A percentile compares a stretch with the other conserved stretches of the same genome.
phyloP scores from a whole-genome alignment of 2,329 filamentous ascomycete genomes.

The Pyricularia grisea region DNA sequence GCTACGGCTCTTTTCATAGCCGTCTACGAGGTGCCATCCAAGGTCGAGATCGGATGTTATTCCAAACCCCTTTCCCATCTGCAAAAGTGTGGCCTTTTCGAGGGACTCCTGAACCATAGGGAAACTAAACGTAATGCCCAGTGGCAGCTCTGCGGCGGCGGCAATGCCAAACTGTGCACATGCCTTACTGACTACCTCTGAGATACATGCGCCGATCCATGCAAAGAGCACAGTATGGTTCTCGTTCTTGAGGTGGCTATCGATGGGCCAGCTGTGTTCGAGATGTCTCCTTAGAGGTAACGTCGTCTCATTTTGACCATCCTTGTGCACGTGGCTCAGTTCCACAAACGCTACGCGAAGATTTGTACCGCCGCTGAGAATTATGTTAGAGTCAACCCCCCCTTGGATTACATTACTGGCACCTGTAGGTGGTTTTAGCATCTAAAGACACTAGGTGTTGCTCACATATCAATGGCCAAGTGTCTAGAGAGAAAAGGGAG shows the following conservation, averaged over 20 bases:
- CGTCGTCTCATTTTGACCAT: conserved; percentile 7
- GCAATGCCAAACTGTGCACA: conserved; percentile 32
- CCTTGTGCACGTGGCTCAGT: conserved; percentile 27
- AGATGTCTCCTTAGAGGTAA: conserved; percentile 43
- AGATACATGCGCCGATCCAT: conserved; percentile 76
- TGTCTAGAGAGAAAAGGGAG: conserved; percentile 29
- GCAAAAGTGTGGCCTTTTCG: conserved; percentile 52
- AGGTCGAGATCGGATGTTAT: conserved; percentile 52
- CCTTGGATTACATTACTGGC: not conserved
- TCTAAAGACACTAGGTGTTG: conserved; percentile 7
- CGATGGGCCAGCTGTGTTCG: conserved; percentile 67
- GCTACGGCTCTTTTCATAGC: conserved; percentile 43
- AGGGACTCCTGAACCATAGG: conserved; percentile 57
- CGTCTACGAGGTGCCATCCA: conserved; percentile 45
- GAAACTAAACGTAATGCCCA: conserved; percentile 64
- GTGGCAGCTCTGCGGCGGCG: conserved; percentile 37
- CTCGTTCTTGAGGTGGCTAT: conserved; percentile 62
- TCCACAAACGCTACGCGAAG: conserved; percentile 60
- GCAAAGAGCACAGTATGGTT: conserved; percentile 66
- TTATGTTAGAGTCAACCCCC: conserved; percentile 8
- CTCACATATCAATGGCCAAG: conserved; percentile 58
- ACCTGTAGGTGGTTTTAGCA: not conserved
- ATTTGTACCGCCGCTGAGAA: conserved; percentile 54
- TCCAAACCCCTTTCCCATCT: conserved; percentile 64
- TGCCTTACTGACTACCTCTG: conserved; percentile 57